Percentiles rank a stretch among this genome's conserved stretches.
Conservation (phyloP, 495 filamentous ascomycete genomes). For the Podospora comata region DNA sequence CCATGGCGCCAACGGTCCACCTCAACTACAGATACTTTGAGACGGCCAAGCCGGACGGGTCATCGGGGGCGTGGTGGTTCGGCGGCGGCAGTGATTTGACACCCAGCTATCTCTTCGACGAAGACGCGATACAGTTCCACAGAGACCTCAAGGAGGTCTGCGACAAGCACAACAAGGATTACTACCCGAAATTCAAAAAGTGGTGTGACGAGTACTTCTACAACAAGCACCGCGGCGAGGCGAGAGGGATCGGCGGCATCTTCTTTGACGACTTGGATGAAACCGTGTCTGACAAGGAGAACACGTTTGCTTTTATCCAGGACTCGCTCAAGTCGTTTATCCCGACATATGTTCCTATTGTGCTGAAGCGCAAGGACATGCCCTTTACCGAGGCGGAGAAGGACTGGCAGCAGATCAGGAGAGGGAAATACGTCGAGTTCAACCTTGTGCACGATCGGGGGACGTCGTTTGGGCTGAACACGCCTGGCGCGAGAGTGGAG, state of each 20-base stretch:
- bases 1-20: conserved; percentile 96
- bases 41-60: conserved; percentile 72
- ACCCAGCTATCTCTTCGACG: conserved; percentile 90
- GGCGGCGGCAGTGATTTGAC: conserved; percentile 94
- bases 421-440: conserved; percentile 96
- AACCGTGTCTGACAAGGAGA: conserved; percentile 72
- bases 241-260: conserved; percentile 90
- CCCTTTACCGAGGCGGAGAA: conserved; percentile 80
- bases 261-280: conserved; percentile 98
- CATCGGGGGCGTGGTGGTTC: conserved; percentile 91
- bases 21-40: conserved; percentile 99
- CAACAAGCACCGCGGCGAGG: conserved; percentile 84
- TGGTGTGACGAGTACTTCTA: conserved; percentile 99
- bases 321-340: conserved; percentile 82
- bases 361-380: conserved; percentile 86
- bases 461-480: conserved; percentile 90
- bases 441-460: conserved; percentile 97
- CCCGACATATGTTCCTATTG: conserved; percentile 86
- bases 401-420: conserved; percentile 91
- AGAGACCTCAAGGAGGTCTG: conserved; percentile 86
- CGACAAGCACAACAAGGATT: conserved; percentile 86
- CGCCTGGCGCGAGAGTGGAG: conserved; percentile 86
- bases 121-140: conserved; percentile 97
- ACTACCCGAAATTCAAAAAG: conserved; percentile 93
- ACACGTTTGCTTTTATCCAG: conserved; percentile 87